Conservation (phyloP, 2,329 filamentous ascomycete genomes). For the Seiridium cupressi region DNA sequence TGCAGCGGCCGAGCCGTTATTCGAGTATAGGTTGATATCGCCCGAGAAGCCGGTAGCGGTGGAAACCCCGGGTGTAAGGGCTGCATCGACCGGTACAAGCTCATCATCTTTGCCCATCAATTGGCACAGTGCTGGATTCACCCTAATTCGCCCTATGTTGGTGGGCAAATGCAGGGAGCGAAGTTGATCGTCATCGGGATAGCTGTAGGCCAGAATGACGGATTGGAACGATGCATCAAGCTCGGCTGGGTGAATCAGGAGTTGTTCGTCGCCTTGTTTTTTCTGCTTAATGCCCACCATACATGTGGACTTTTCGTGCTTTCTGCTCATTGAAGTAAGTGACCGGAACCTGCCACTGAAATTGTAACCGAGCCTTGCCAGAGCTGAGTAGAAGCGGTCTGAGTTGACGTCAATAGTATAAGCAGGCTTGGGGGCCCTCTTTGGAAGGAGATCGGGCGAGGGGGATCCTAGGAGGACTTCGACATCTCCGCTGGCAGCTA, state of each 20-base stretch:
- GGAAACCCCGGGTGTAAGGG: background rate
- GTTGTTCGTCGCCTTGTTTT: background rate
- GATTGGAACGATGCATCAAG: slow-evolving; percentile 30
- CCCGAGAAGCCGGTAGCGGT: background rate
- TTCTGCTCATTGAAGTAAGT: background rate
- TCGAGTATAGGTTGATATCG: background rate
- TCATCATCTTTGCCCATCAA: background rate
- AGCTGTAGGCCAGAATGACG: slow-evolving; percentile 24
- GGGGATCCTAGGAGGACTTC: background rate
- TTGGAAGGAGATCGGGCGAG: background rate
- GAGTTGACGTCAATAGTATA: slow-evolving; percentile 11
- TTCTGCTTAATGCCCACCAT: background rate
- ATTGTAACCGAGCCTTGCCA: slow-evolving; percentile 11
- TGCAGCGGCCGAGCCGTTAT: background rate
- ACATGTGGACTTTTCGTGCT: background rate
- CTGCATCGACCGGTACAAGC: background rate
- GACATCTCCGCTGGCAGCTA: background rate
- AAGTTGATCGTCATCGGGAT: slow-evolving; percentile 25
- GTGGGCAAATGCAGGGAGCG: slow-evolving; percentile 20
- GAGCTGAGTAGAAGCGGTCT: slow-evolving; percentile 7
- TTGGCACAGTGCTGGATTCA: slow-evolving; percentile 16
- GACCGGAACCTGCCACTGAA: slow-evolving; percentile 11
- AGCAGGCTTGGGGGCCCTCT: background rate
- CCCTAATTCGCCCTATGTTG: slow-evolving; percentile 15
- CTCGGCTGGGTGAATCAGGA: slow-evolving; percentile 22